A percentile compares a stretch with the other conserved stretches of the same genome.
Evolutionary conservation across 225 moss, liverwort and hornwort species (phyloP).

Genomic region (Pseudoscleropodium purum): DNA sequence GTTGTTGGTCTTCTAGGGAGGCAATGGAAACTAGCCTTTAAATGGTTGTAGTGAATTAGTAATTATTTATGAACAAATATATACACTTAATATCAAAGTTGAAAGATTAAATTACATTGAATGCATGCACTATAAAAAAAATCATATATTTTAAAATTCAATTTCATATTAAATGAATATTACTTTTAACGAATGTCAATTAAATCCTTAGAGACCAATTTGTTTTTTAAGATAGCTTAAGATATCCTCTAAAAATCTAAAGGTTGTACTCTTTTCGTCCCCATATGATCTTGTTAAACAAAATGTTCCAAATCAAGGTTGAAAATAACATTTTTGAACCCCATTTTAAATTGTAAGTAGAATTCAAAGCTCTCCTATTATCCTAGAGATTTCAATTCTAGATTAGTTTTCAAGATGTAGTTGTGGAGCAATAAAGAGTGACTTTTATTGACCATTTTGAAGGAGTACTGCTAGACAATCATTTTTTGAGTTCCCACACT

Average conservation of each 20-base stretch:
- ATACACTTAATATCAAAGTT: not conserved
- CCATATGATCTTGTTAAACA: too few relatives aligned
- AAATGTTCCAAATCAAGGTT: too few relatives aligned
- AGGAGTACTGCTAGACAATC: too few relatives aligned
- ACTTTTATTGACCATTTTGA: too few relatives aligned
- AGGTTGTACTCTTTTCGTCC: rapidly evolving
- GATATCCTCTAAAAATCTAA: not conserved
- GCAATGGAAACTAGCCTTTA: too few relatives aligned
- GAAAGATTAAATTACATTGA: not conserved
- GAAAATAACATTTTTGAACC: too few relatives aligned
- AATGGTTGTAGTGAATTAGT: not conserved
- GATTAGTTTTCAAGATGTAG: too few relatives aligned
- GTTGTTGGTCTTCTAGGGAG: too few relatives aligned
- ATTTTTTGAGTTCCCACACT: too few relatives aligned
- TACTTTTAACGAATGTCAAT: rapidly evolving
- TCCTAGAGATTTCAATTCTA: too few relatives aligned
- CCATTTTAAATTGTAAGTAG: not conserved
- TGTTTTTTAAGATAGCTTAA: rapidly evolving
- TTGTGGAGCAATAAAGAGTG: too few relatives aligned
- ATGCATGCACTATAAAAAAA: not conserved
- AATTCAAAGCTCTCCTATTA: not conserved
- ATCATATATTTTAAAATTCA: not conserved
- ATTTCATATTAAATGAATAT: not conserved
- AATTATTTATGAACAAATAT: not conserved
- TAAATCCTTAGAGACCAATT: not conserved